These are phyloP conservation scores for Aspergillus clavatus DNA, from an alignment of 2,329 filamentous ascomycete species.

Conservation along the genomic window DNA sequence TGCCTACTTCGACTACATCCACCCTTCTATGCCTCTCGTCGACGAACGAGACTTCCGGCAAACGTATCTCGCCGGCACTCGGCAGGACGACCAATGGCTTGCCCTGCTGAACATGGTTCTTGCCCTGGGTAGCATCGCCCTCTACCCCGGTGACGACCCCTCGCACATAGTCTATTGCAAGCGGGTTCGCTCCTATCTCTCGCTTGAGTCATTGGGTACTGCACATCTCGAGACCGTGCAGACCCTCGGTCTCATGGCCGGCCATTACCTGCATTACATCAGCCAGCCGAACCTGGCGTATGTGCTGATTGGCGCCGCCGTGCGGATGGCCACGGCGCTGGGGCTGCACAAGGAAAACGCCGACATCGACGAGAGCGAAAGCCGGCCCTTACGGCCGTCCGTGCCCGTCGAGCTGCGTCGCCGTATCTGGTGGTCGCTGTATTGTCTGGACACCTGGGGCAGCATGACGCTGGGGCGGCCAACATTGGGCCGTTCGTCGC, in stretches of 20 bases:
- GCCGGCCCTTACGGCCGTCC: conserved; percentile 35
- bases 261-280: conserved; percentile 70
- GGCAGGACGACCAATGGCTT: conserved; percentile 63
- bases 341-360: conserved; percentile 62
- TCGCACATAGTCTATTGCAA: conserved; percentile 64
- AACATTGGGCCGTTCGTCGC: conserved; percentile 61
- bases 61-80: conserved; percentile 56
- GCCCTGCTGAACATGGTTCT: conserved; percentile 69
- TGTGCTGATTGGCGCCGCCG: conserved; percentile 63
- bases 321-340: conserved; percentile 66
- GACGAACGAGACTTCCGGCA: conserved; percentile 64
- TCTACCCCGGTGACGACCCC: conserved; percentile 56
- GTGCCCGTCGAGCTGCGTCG: conserved; percentile 55
- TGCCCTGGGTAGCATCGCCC: conserved; percentile 65
- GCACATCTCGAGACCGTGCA: conserved; percentile 67
- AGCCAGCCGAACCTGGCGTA: conserved; percentile 72
- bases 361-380: conserved; percentile 24
- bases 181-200: conserved; percentile 59
- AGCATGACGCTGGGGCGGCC: conserved; percentile 64
- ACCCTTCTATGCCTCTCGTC: conserved; percentile 65
- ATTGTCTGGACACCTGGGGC: conserved; percentile 67
- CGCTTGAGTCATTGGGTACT: conserved; percentile 61
- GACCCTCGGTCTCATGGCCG: conserved; percentile 63
- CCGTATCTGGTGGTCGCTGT: conserved; percentile 67
- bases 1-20: conserved; percentile 66